phyloP scores from a whole-genome alignment of 192 early-diverging fungal species.

The Gaertneriomyces semiglobifer region DNA sequence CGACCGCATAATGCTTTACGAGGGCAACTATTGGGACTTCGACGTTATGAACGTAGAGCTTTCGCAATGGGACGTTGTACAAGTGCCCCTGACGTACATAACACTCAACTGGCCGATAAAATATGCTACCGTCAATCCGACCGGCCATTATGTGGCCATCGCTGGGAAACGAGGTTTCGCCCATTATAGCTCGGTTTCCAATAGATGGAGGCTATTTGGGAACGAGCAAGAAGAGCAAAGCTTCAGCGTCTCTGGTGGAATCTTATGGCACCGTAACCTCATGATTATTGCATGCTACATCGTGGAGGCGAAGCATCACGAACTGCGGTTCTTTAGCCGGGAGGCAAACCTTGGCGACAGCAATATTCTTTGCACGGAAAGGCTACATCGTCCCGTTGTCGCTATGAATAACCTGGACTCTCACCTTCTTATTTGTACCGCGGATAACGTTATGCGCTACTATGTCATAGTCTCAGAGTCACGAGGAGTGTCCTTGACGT shows the following conservation, averaged over 20 bases:
- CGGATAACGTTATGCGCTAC: constrained; percentile 56
- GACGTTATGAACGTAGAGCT: constrained; percentile 65
- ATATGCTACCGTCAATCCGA: constrained; percentile 65
- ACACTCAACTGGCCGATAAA: constrained; percentile 79
- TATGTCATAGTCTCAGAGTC: constrained; percentile 38
- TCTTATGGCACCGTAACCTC: constrained; percentile 69
- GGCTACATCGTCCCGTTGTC: constrained; percentile 43
- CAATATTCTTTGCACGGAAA: constrained; percentile 58
- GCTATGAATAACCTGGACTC: constrained; percentile 54
- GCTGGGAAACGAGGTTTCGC: constrained; percentile 82
- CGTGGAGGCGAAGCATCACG: constrained; percentile 23
- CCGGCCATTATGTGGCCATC: constrained; percentile 75
- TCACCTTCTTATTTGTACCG: constrained; percentile 58
- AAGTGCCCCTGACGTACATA: constrained; percentile 72
- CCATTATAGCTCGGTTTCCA: constrained; percentile 66
- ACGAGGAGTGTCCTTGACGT: constrained; percentile 24
- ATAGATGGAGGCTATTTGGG: constrained; percentile 88
- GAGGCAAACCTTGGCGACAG: constrained; percentile 68
- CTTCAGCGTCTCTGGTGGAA: constrained; percentile 64
- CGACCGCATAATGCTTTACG: constrained; percentile 65
- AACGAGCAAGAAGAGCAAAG: constrained; percentile 74
- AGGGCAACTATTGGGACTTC: constrained; percentile 60
- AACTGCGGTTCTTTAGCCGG: constrained; percentile 65
- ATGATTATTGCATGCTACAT: constrained; percentile 67
- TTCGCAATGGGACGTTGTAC: constrained; percentile 69